phyloP scores from a whole-genome alignment of 768 basidiomycete genomes.

The Scleroderma citrinum region DNA sequence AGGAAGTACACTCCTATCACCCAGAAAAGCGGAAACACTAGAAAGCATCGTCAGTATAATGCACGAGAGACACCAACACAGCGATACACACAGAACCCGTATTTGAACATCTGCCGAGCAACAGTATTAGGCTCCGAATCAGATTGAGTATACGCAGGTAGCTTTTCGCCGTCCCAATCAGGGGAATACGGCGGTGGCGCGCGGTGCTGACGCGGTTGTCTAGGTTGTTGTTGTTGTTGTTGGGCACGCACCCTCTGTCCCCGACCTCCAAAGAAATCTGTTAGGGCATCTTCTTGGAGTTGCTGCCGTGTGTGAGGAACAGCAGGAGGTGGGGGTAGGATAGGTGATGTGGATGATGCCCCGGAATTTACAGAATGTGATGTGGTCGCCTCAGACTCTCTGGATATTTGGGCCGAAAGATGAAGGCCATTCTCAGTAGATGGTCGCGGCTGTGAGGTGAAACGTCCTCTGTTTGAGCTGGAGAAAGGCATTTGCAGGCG shows the following conservation, averaged over 20 bases:
- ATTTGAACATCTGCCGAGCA: slow-evolving; percentile 56
- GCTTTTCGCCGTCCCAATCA: slow-evolving; percentile 32
- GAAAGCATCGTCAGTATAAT: not conserved
- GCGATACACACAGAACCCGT: slow-evolving; percentile 49
- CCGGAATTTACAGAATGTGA: slow-evolving; percentile 10
- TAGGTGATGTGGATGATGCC: slow-evolving; percentile 12
- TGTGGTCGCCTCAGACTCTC: slow-evolving; percentile 18
- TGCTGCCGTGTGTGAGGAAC: slow-evolving; percentile 22
- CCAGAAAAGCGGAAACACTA: slow-evolving; percentile 63
- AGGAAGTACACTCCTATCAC: slow-evolving; percentile 52
- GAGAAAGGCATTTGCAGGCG: slow-evolving; percentile 12
- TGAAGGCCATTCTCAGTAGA: slow-evolving; percentile 8
- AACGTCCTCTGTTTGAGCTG: slow-evolving; percentile 1
- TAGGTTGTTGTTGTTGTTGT: not conserved
- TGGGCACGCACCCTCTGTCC: slow-evolving; percentile 19
- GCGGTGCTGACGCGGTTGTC: slow-evolving; percentile 2
- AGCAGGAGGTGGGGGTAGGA: slow-evolving; percentile 13
- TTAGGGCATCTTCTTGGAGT: slow-evolving; percentile 22
- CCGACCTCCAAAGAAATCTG: slow-evolving; percentile 28
- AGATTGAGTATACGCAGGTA: slow-evolving; percentile 19
- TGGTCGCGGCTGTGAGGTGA: slow-evolving; percentile 2
- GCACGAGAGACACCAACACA: not conserved
- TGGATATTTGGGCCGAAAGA: slow-evolving; percentile 17
- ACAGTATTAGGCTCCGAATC: slow-evolving; percentile 47
- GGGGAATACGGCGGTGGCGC: slow-evolving; percentile 41